Evolutionary conservation across 2,329 filamentous ascomycete species (phyloP), one percentile per base, ranked within the genome.

Genomic region (Xylariaceae sp.): DNA sequence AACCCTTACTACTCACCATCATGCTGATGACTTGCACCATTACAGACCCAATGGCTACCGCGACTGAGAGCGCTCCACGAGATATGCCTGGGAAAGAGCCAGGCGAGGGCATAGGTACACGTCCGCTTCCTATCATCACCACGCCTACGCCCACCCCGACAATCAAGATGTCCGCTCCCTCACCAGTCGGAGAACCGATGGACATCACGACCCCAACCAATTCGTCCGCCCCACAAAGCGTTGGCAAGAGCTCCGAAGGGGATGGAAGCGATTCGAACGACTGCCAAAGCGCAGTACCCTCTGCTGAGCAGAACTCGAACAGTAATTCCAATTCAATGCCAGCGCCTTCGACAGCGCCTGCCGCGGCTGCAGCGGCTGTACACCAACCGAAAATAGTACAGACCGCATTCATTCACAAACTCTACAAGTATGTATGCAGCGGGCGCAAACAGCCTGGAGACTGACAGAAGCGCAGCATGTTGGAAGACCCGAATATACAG

Each of bases 361-460:
- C 71, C 3, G 67, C 73, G n/a, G 82, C 83, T 16, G 81, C 83
- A 1, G 81, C 85, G 4, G 85, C 85, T 36, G 84, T 90, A 39
- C 89, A 95, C 61, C 90, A 95, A 62, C 90, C 93, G 45, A 98
- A 98, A 68, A 91, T 96, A 34, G 89, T 97, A 13, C 93, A 98
- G 69, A 97, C 93, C 9, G 93, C 93, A 17, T 98, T 98, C 60
- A 97, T 98, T 51, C 93, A 98, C 66, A 98, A 98, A 67, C 79
- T 98, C 28, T 98, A 97, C 74, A 96, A 94, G 90, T 96, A 74
- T 60, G 84, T 48, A 32, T 43, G 9, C 37, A 12, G 34, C 19
- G 3, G 22, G 35, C n/a, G 28, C 19, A 28, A 15, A 9, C 28
- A 34, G 32, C 28, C 16, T 16, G 33, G 30, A 16, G 17, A 36